Evolutionary conservation across 805 yeast species (phyloP), one percentile per base, ranked within the genome.

Genomic region (Saccharomycopsis sp.): DNA sequence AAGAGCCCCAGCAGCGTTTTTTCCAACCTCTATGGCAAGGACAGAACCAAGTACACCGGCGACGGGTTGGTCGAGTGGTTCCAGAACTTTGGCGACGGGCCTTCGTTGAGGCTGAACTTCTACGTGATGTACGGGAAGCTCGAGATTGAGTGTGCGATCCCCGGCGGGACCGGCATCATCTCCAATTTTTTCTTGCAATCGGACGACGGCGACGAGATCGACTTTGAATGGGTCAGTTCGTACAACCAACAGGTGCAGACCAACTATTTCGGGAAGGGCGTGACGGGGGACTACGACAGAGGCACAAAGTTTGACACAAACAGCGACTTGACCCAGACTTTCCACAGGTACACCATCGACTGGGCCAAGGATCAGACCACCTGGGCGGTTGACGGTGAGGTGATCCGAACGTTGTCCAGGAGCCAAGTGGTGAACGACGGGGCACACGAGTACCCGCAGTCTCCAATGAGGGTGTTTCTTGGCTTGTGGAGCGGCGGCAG

Each of bases 401-500:
- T 68, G 1, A 75, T 84, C 8, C 75, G 96, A 65, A 71, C 82
- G 1, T 62, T 88, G 39, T 32, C 54, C 8, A 56, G 74, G 63
- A 5, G 63, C 80, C 31, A 65, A 71, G 7, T 88, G 92, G 87
- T 73, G 71, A 67, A 73, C 42, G 61, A 64, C 42, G 64, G 77
- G 17, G 55, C 73, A 13, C 69, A 75, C 54, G 94, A 94, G 4
- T 88, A 73, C 59, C 96, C 96, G 32, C 95, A 87, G 62, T 65
- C 86, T 13, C 96, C 96, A 23, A 76, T 78, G 77, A 59, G 54
- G 46, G 22, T 49, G 3, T 49, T 36, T n/a, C 22, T 41, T 23
- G 89, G 92, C 49, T 61, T 76, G 23, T 81, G 92, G 89, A 86
- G 87, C 3, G 89, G 88, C 52, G 92, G 92, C 56, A 87, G 80